phyloP scores from a whole-genome alignment of 345 rosid species.

The Dipteronia dyeriana region DNA sequence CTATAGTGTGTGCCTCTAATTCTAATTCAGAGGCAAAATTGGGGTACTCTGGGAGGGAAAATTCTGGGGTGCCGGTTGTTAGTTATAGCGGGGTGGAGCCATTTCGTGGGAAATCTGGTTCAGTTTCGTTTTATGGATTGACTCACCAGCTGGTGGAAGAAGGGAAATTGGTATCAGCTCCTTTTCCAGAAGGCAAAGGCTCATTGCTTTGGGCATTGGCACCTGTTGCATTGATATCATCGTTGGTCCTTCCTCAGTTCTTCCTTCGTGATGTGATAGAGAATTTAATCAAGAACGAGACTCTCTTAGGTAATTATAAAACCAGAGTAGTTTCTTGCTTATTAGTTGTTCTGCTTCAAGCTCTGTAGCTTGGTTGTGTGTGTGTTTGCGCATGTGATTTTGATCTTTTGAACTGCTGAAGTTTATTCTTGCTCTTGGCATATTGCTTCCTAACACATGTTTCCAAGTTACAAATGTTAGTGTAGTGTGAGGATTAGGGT shows the following conservation, averaged over 20 bases:
- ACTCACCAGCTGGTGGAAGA: conserved; percentile 80
- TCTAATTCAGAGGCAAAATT: conserved; percentile 30
- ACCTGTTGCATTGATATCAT: conserved; percentile 60
- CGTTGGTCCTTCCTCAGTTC: conserved; percentile 74
- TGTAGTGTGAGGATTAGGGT: background rate
- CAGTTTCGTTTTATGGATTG: conserved; percentile 70
- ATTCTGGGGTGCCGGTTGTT: conserved; percentile 23
- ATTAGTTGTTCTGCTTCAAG: background rate
- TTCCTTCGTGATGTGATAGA: conserved; percentile 58
- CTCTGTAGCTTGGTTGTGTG: background rate
- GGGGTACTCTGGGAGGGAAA: conserved; percentile 20
- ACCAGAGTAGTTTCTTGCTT: conserved; percentile 1
- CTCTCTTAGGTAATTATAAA: conserved; percentile 40
- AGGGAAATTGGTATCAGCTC: conserved; percentile 62
- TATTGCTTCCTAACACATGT: background rate
- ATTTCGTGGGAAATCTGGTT: conserved; percentile 79
- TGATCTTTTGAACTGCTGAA: background rate
- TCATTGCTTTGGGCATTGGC: conserved; percentile 79
- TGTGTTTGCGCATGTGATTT: background rate
- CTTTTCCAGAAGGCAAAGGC: conserved; percentile 61
- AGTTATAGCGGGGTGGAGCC: conserved; percentile 51
- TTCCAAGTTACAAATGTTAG: background rate
- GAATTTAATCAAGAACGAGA: conserved; percentile 50
- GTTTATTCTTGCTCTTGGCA: background rate
- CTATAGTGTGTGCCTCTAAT: conserved; percentile 31